Percentiles rank a stretch among this genome's conserved stretches.
phyloP scores from a whole-genome alignment of 305 asterid species.

The Fraxinus dipetala region DNA sequence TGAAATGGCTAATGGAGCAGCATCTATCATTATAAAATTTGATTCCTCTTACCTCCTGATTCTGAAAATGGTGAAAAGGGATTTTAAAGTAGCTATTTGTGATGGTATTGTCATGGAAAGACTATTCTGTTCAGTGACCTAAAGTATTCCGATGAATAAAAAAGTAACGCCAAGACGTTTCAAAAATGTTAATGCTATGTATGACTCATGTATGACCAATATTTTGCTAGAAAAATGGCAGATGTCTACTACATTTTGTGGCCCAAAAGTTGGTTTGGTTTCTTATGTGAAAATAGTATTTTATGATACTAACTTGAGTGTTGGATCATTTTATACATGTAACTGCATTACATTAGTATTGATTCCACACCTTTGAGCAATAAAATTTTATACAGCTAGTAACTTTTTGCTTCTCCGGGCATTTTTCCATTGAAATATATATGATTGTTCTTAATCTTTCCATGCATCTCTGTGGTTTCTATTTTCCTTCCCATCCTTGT shows the following conservation, averaged over 20 bases:
- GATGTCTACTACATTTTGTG: neutral
- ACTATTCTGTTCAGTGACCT: neutral
- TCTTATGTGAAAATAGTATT: neutral
- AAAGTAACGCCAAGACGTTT: neutral
- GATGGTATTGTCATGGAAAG: neutral
- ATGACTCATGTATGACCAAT: neutral
- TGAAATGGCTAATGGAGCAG: neutral
- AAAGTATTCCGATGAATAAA: neutral
- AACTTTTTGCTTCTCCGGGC: neutral
- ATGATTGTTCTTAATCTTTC: neutral
- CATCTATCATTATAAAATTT: neutral
- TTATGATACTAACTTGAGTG: neutral
- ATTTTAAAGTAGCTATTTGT: neutral
- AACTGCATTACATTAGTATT: neutral
- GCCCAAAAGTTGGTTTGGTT: neutral
- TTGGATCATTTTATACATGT: neutral
- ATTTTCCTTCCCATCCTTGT: neutral
- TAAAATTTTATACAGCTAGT: neutral
- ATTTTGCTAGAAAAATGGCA: neutral
- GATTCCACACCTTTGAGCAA: neutral
- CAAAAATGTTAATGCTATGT: neutral
- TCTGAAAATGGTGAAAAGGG: neutral
- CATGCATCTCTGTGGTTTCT: neutral
- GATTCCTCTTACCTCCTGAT: neutral
- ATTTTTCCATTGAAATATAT: neutral